A percentile compares a stretch with the other conserved stretches of the same genome.
Evolutionary conservation across 129 eudicot genomes (phyloP).

Genomic region (Saposhnikovia divaricata): DNA sequence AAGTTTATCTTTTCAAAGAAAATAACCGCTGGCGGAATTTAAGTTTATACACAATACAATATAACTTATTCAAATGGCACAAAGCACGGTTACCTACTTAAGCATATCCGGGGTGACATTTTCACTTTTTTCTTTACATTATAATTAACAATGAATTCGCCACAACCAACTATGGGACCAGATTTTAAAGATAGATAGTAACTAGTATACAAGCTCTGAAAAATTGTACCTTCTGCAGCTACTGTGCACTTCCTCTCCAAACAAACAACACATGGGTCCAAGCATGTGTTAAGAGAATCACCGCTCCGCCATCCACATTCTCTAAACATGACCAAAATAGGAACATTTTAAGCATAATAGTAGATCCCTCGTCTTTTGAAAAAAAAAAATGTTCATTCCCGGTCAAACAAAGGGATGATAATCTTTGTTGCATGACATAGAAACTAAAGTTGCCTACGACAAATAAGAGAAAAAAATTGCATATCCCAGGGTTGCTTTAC

Average conservation of each 20-base stretch:
- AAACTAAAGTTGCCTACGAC: neutral
- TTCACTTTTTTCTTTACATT: too few species aligned
- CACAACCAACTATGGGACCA: neutral
- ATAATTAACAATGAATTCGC: neutral
- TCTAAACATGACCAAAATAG: conserved; percentile 32
- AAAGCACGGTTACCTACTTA: neutral
- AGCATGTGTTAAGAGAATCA: conserved; percentile 27
- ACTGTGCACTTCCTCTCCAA: conserved; percentile 87
- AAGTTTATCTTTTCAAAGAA: neutral
- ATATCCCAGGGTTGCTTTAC: neutral
- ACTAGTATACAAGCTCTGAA: neutral
- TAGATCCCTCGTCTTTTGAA: neutral
- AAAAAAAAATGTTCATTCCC: neutral
- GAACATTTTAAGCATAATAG: neutral
- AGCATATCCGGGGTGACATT: too few species aligned
- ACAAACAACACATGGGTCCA: conserved; percentile 86
- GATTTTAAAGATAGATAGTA: neutral
- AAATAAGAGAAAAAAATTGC: neutral
- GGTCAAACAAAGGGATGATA: neutral
- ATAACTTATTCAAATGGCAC: neutral
- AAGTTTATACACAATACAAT: neutral
- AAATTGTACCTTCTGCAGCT: conserved; percentile 69
- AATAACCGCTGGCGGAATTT: neutral
- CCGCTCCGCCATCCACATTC: conserved; percentile 71
- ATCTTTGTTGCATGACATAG: neutral